Evolutionary conservation across 345 rosid genomes (phyloP).

Genomic region (Ceriops decandra): DNA sequence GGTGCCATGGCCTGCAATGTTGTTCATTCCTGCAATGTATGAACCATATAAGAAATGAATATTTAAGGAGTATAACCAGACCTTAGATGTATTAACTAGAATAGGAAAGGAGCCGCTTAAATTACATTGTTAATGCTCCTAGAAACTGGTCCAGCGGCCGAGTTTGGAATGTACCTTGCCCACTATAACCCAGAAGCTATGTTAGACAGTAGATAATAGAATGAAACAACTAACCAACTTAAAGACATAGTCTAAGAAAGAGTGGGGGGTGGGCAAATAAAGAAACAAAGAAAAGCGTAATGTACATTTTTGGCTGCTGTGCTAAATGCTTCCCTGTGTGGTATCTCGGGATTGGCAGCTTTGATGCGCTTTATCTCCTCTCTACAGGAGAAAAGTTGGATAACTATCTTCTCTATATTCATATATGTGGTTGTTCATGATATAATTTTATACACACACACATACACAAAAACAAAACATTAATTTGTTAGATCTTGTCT

Average conservation of each 20-base stretch:
- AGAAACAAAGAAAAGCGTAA: background rate
- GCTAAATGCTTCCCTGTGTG: constrained; percentile 96
- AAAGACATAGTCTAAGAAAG: background rate
- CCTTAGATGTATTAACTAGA: too few relatives aligned
- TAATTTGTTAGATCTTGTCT: background rate
- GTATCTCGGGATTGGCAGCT: constrained; percentile 89
- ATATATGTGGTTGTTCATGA: too few relatives aligned
- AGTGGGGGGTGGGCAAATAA: too few relatives aligned
- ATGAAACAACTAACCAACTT: background rate
- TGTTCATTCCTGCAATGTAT: too few relatives aligned
- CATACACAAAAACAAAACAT: background rate
- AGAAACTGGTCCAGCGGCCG: constrained; percentile 54
- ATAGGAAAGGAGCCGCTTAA: background rate
- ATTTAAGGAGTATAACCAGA: too few relatives aligned
- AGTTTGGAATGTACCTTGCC: constrained; percentile 90
- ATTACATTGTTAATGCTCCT: constrained; percentile 54
- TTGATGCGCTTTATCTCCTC: constrained; percentile 99
- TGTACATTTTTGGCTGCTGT: constrained; percentile 92
- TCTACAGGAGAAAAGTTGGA: constrained; percentile 26
- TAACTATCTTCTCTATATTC: background rate
- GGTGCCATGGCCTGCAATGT: too few relatives aligned
- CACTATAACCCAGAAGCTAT: constrained; percentile 38
- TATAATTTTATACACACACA: background rate
- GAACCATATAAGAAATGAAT: too few relatives aligned
- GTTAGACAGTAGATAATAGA: too few relatives aligned